A percentile compares a stretch with the other conserved stretches of the same genome.
These are phyloP conservation scores for Aspergillus costaricaensis DNA, from an alignment of 2,329 filamentous ascomycete species.

Conservation along the genomic window DNA sequence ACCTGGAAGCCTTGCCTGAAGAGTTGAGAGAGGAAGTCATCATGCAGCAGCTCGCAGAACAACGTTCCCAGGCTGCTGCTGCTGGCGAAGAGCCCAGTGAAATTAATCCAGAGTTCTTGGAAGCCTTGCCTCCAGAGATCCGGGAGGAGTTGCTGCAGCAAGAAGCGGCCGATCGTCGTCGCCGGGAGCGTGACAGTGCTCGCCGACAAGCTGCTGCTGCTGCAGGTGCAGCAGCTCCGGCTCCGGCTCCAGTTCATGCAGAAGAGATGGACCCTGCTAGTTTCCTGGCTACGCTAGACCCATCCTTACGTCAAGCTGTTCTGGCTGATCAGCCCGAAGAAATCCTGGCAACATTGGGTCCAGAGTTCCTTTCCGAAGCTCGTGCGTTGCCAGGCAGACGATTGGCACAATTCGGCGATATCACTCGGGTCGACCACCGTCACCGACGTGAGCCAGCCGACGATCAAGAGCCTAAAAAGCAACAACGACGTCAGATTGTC, in stretches of 20 bases:
- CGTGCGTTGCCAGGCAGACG: conserved; percentile 66
- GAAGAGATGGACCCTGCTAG: conserved; percentile 91
- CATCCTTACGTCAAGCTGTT: conserved; percentile 79
- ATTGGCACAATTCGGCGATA: conserved; percentile 56
- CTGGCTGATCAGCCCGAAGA: conserved; percentile 91
- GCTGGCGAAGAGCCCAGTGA: conserved; percentile 64
- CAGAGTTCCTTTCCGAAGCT: conserved; percentile 83
- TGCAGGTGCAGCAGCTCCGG: conserved; percentile 45
- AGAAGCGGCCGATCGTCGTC: conserved; percentile 83
- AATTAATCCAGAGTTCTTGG: conserved; percentile 89
- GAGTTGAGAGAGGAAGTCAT: conserved; percentile 96
- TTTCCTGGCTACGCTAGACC: conserved; percentile 87
- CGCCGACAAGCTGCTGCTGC: conserved; percentile 64
- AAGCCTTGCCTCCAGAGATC: conserved; percentile 87
- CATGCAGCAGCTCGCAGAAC: conserved; percentile 80
- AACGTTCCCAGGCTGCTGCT: conserved; percentile 73
- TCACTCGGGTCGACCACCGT: conserved; percentile 40
- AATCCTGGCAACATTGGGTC: conserved; percentile 78
- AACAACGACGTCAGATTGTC: conserved; percentile 76
- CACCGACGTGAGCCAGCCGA: conserved; percentile 39
- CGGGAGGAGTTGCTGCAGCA: conserved; percentile 88
- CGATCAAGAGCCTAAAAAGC: conserved; percentile 60
- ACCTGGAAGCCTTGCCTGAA: conserved; percentile 94
- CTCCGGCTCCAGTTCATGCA: conserved; percentile 54
- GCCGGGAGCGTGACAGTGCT: conserved; percentile 79